Evolutionary conservation across 139 green algal species (phyloP).

Genomic region (Mychonastes homosphaera): DNA sequence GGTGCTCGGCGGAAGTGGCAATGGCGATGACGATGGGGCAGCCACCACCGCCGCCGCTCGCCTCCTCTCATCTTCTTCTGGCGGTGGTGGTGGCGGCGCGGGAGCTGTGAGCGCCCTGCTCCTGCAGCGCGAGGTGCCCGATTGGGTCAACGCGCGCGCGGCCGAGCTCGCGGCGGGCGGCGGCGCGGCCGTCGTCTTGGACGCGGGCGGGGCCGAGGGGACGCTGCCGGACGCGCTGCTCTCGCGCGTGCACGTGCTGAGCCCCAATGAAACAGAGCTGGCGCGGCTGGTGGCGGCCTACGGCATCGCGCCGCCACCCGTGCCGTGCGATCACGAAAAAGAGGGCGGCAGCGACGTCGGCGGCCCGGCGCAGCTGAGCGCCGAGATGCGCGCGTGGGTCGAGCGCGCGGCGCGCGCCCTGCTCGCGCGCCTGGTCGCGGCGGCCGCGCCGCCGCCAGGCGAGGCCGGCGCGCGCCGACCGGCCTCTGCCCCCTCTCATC

Average conservation of each 20-base stretch:
- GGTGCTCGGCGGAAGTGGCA: background rate
- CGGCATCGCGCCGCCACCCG: too few species aligned
- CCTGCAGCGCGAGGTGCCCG: constrained; percentile 78
- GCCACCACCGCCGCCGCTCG: background rate
- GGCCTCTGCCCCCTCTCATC: background rate
- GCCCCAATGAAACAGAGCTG: constrained; percentile 88
- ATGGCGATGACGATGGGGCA: background rate
- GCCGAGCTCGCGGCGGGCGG: constrained; percentile 40
- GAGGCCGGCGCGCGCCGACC: background rate
- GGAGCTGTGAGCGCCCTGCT: constrained; percentile 54
- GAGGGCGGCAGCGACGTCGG: too few species aligned
- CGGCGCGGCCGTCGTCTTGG: constrained; percentile 69
- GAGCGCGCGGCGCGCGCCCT: background rate
- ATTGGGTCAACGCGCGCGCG: constrained; percentile 44
- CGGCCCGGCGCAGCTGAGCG: constrained; percentile 49
- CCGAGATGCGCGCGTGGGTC: constrained; percentile 33
- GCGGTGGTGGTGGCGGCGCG: constrained; percentile 16
- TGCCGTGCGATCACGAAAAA: too few species aligned
- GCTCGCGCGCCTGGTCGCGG: background rate
- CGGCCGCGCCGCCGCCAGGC: background rate
- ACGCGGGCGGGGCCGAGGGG: constrained; percentile 65
- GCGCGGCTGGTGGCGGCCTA: constrained; percentile 55
- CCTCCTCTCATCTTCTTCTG: background rate
- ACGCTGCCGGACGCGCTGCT: constrained; percentile 51
- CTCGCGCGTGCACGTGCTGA: constrained; percentile 50